Percentiles rank a stretch among this genome's conserved stretches.
Conservation (phyloP, 371 early-diverging fungal genomes). For the Syncephalis fuscata region DNA sequence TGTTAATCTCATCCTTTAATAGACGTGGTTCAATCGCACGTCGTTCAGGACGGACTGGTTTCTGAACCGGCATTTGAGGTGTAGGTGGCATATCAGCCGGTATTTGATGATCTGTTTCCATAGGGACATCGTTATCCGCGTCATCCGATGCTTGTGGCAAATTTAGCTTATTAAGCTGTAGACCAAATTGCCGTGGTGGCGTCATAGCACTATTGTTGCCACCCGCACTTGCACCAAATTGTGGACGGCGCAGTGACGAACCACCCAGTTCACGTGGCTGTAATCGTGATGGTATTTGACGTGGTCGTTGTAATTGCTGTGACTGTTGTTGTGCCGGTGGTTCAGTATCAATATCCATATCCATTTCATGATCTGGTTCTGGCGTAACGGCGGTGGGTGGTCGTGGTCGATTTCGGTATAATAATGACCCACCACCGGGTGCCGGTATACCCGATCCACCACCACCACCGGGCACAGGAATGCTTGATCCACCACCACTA, state of each 20-base stretch:
- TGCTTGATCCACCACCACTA: no score
- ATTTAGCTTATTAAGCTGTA: constrained; percentile 6
- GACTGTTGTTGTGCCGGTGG: no score
- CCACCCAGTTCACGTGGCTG: no score
- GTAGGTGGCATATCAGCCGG: constrained; percentile 5
- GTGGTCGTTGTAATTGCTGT: background rate
- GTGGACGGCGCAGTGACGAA: no score
- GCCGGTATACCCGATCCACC: constrained; percentile 8
- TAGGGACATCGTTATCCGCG: constrained; percentile 8
- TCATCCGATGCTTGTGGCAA: constrained; percentile 7
- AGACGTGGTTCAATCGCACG: background rate
- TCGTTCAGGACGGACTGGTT: no score
- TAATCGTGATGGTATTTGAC: constrained; percentile 7
- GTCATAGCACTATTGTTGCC: constrained; percentile 1
- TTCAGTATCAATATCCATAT: constrained; percentile 5
- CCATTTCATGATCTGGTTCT: constrained; percentile 2
- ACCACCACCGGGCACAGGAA: constrained; percentile 8
- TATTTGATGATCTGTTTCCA: constrained; percentile 7
- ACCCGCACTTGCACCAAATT: constrained; percentile 2
- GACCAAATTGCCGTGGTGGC: constrained; percentile 7
- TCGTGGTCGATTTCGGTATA: constrained; percentile 8
- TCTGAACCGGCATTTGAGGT: background rate
- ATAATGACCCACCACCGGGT: constrained; percentile 5
- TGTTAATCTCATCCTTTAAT: constrained; percentile 39
- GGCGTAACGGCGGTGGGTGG: background rate